Percentiles rank a stretch among this genome's conserved stretches.
Evolutionary conservation across 306 rosid species (phyloP).

Genomic region (Acacia melanoxylon): DNA sequence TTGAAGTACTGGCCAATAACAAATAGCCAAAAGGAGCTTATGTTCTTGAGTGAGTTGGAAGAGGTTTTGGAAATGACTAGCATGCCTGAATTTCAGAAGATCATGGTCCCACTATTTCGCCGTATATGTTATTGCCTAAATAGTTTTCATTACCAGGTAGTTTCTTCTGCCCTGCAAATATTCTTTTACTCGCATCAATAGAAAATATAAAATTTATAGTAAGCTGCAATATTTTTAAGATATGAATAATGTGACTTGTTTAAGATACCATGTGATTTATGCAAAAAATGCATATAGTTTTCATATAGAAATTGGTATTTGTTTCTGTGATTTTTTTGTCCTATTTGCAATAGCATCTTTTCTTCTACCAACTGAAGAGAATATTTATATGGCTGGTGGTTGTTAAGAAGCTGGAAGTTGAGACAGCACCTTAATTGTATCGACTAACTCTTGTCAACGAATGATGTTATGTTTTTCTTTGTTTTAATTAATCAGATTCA

Average conservation of each 20-base stretch:
- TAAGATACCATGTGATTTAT: not conserved
- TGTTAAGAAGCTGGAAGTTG: constrained; percentile 8
- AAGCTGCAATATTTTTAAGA: not conserved
- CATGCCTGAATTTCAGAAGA: constrained; percentile 84
- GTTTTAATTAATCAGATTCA: not conserved
- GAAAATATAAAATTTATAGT: not conserved
- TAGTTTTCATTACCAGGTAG: constrained; percentile 92
- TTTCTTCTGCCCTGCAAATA: not conserved
- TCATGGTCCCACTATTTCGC: constrained; percentile 80
- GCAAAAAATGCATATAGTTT: not conserved
- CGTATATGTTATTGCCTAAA: constrained; percentile 74
- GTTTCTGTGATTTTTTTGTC: not conserved
- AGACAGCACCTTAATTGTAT: not conserved
- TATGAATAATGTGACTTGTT: not conserved
- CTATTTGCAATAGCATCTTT: constrained; percentile 10
- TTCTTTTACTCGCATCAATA: not conserved
- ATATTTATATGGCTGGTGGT: not conserved
- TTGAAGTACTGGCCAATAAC: constrained; percentile 96
- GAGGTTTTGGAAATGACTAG: constrained; percentile 89
- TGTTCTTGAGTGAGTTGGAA: constrained; percentile 95
- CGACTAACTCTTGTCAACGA: not conserved
- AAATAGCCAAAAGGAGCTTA: constrained; percentile 97
- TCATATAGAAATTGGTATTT: not conserved
- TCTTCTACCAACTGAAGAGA: constrained; percentile 1
- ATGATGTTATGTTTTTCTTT: not conserved